A percentile compares a stretch with the other conserved stretches of the same genome.
These are phyloP conservation scores for Sporobolomyces phaffii DNA, from an alignment of 768 basidiomycete species.

Conservation along the genomic window DNA sequence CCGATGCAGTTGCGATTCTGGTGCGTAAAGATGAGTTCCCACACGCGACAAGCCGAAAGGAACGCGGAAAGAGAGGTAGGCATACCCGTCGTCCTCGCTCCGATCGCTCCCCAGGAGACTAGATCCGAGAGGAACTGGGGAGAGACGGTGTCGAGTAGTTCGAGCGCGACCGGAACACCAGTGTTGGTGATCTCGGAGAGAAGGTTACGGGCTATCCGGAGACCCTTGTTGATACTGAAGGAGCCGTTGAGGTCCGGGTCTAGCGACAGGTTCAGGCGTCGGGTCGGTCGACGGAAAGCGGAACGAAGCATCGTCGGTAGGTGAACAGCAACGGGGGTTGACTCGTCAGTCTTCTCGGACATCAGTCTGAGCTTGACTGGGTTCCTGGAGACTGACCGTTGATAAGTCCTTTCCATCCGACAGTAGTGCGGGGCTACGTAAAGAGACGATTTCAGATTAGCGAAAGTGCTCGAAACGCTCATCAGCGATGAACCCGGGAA, in stretches of 20 bases:
- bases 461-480: too few species aligned
- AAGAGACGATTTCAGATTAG: too few species aligned
- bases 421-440: conserved; percentile 87
- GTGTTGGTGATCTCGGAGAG: conserved; percentile 83
- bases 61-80: background rate
- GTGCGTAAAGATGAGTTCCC: background rate
- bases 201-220: conserved; percentile 76
- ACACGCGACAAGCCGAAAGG: too few species aligned
- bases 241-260: conserved; percentile 93
- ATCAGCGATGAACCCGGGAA: too few species aligned
- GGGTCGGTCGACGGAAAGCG: background rate
- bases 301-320: background rate
- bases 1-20: conserved; percentile 88
- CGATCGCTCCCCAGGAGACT: conserved; percentile 90
- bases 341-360: too few species aligned
- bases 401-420: conserved; percentile 70
- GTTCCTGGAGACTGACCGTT: conserved; percentile 43
- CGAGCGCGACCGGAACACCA: conserved; percentile 88
- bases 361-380: too few species aligned
- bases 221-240: conserved; percentile 95
- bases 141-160: conserved; percentile 68
- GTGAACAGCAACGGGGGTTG: too few species aligned
- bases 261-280: background rate
- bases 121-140: conserved; percentile 50
- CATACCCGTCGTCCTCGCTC: conserved; percentile 74